A percentile compares a stretch with the other conserved stretches of the same genome.
Conservation (phyloP, 768 basidiomycete genomes). For the Suillus occidentalis region DNA sequence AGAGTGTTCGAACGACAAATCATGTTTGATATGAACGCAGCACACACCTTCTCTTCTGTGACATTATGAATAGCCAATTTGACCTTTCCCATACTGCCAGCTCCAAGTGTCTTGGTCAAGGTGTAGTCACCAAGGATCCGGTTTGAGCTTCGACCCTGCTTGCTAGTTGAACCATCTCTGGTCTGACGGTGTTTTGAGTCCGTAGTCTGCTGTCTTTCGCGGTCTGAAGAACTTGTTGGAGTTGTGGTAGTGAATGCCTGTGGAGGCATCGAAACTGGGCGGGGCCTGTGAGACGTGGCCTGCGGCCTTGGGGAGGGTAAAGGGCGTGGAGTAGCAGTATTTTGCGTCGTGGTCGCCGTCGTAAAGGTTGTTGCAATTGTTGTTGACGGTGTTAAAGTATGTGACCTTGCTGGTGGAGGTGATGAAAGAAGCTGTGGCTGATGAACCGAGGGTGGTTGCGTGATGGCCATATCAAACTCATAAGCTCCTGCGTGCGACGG, state of each 20-base stretch:
- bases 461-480: slow-evolving; percentile 63
- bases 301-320: slow-evolving; percentile 27
- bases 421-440: slow-evolving; percentile 27
- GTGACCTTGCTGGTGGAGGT: slow-evolving; percentile 14
- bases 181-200: slow-evolving; percentile 29
- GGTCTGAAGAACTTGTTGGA: slow-evolving; percentile 32
- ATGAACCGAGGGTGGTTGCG: slow-evolving; percentile 20
- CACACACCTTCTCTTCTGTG: slow-evolving; percentile 87
- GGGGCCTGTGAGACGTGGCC: slow-evolving; percentile 39
- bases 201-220: slow-evolving; percentile 29
- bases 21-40: slow-evolving; percentile 5
- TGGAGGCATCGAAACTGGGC: slow-evolving; percentile 78
- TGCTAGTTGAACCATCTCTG: slow-evolving; percentile 33
- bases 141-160: slow-evolving; percentile 36
- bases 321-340: slow-evolving; percentile 34
- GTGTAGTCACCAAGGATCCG: slow-evolving; percentile 91
- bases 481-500: slow-evolving; percentile 59
- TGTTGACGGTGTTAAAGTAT: slow-evolving; percentile 7
- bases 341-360: slow-evolving; percentile 21
- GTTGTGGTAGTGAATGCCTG: slow-evolving; percentile 44
- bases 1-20: neutral
- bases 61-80: slow-evolving; percentile 90
- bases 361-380: slow-evolving; percentile 15
- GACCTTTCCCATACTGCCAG: slow-evolving; percentile 99
- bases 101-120: slow-evolving; percentile 94